These are phyloP conservation scores for Begonia peltatifolia DNA, from an alignment of 306 rosid species.

Conservation along the genomic window DNA sequence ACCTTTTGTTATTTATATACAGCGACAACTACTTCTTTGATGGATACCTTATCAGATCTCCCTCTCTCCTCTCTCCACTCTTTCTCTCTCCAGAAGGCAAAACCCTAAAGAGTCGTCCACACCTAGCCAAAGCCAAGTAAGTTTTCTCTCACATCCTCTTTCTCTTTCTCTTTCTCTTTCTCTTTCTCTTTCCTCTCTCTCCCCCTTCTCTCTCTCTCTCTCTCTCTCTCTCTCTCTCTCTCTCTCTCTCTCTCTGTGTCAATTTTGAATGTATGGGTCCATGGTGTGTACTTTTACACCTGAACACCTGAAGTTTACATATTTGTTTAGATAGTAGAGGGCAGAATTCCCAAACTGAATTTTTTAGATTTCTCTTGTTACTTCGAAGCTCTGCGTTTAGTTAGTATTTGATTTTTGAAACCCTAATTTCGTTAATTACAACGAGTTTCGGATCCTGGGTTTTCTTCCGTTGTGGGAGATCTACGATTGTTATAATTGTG, in stretches of 20 bases:
- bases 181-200: conserved; percentile 20
- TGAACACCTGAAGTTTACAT: not conserved
- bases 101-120: conserved; percentile 95
- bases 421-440: conserved; percentile 3
- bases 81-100: conserved; percentile 41
- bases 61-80: not conserved
- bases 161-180: conserved; percentile 10
- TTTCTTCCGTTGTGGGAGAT: not conserved
- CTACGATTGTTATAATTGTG: not conserved
- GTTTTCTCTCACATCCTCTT: conserved; percentile 42
- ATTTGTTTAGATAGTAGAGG: not conserved
- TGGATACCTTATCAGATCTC: not conserved
- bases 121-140: conserved; percentile 91
- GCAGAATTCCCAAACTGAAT: not conserved
- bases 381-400: conserved; percentile 21
- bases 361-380: not conserved
- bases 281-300: not conserved
- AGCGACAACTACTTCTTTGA: conserved; percentile 1
- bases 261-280: not conserved
- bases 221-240: conserved; percentile 3
- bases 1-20: not conserved
- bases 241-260: not conserved
- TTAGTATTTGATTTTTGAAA: conserved; percentile 12
- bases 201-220: not conserved
- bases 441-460: not conserved